Base-by-base conservation (phyloP, 2,329 filamentous ascomycete species). In the Orbilia blumenaviensis region DNA sequence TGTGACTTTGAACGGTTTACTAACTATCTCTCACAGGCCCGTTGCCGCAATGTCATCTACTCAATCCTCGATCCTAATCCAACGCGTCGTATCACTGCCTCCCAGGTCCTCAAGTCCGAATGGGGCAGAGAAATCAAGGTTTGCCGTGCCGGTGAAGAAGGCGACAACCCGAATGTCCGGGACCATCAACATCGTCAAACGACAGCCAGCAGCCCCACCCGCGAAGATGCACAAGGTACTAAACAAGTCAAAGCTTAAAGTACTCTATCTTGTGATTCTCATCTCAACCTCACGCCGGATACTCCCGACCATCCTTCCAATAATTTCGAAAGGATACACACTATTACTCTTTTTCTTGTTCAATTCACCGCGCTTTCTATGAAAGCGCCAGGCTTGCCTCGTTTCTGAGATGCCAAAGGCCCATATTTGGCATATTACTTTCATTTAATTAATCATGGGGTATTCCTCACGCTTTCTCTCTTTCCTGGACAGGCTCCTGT, bases 91-190 rank as follows among this genome's bases (percentile, higher is more conserved):
- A 94, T 99, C 82, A 97, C 93, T 29, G 94, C 95, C 72, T 94
- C 94, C 42, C 95, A 99, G 84, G 93, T 98, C 69, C 89, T 99
- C 81, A 97, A 97, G 84, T 98, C 94, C 3, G 95, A 99, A 85
- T 99, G 95, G 95, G 93, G 95, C 79, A 92, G 95, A 80, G 94
- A 97, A 84, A 97, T 98, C 84, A 96, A 94, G 84, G 88, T 98
- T 71, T 99, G 95, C 86, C 95, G 94, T 84, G 94, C 95, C 77
- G 95, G 94, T 79, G 92, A 98, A 84, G 94, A 98, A 86, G 95
- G 95, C 60, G 71, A 75, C 18, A 75, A 75, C 71, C 71, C 71
- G 50, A 75, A 38, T 23, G 71, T 68, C 71, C 90, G 96, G 81
- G 97, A 87, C 85, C 82, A 83, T 34, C 75, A 73, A 50, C 41